These are phyloP conservation scores for Rhizopogon salebrosus DNA, from an alignment of 768 basidiomycete genomes.

Conservation along the genomic window DNA sequence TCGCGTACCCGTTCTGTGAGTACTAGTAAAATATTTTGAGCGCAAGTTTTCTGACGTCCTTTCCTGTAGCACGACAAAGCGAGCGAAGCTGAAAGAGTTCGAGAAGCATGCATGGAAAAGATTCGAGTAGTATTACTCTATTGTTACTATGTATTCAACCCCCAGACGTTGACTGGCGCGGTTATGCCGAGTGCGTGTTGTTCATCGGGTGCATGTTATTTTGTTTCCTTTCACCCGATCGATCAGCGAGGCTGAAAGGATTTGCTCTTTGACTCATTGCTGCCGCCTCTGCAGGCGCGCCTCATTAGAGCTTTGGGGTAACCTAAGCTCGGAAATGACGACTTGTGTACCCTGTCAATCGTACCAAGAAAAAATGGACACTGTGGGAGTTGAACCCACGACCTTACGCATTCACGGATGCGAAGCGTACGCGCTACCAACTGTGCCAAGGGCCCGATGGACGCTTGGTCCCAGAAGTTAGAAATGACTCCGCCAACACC, in stretches of 20 bases:
- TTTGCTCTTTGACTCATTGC: not conserved
- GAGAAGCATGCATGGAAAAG: conserved; percentile 80
- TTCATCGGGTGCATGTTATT: not conserved
- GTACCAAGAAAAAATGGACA: conserved; percentile 22
- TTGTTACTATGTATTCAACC: not conserved
- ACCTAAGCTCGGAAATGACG: too few species aligned
- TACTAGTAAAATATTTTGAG: conserved; percentile 18
- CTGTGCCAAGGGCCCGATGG: conserved; percentile 26
- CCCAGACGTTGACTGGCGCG: not conserved
- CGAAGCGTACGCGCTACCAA: conserved; percentile 30
- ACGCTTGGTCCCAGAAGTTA: not conserved
- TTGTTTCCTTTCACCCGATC: not conserved
- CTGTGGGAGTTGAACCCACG: conserved; percentile 31
- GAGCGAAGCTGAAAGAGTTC: conserved; percentile 53
- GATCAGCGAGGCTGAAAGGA: too few species aligned
- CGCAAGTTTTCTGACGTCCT: not conserved
- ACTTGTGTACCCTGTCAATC: too few species aligned
- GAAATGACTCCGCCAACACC: too few species aligned
- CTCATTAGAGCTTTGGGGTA: too few species aligned
- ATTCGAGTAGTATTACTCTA: conserved; percentile 39
- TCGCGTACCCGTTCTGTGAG: conserved; percentile 69
- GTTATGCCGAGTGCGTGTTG: not conserved
- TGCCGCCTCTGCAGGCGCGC: not conserved
- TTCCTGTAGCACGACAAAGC: conserved; percentile 18
- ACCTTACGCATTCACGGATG: conserved; percentile 24